A percentile compares a stretch with the other conserved stretches of the same genome.
Conservation (phyloP, 2,329 filamentous ascomycete genomes). For the Sclerotiophoma versabilis region DNA sequence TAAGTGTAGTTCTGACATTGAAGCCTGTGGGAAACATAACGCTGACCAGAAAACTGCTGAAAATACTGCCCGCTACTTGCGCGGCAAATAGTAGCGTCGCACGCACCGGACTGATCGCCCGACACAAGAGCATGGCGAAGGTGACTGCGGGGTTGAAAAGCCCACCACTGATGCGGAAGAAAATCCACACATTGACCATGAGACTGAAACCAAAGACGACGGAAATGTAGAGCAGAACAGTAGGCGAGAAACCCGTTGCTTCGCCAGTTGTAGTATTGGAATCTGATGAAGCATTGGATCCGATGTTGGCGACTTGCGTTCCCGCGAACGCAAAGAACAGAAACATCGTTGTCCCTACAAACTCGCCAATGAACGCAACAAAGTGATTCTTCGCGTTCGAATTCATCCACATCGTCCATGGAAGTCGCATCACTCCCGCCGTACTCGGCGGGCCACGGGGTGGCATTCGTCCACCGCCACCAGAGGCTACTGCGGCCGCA, state of each 20-base stretch:
- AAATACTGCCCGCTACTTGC: conserved; percentile 56
- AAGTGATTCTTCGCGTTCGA: conserved; percentile 49
- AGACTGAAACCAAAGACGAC: conserved; percentile 47
- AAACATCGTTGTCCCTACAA: conserved; percentile 55
- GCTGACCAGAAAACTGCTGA: conserved; percentile 54
- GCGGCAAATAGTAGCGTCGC: conserved; percentile 53
- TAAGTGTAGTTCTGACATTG: conserved; percentile 56
- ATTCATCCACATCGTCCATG: conserved; percentile 49
- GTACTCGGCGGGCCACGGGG: conserved; percentile 34
- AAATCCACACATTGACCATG: conserved; percentile 52
- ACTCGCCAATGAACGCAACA: conserved; percentile 58
- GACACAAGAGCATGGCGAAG: conserved; percentile 46
- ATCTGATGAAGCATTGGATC: conserved; percentile 44
- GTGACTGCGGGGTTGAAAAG: conserved; percentile 45
- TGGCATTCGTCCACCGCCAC: conserved; percentile 24
- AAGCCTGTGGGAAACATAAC: conserved; percentile 56
- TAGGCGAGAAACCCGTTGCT: conserved; percentile 27
- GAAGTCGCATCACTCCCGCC: conserved; percentile 48
- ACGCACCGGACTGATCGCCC: conserved; percentile 52
- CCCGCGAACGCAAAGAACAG: conserved; percentile 55
- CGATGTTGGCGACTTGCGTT: conserved; percentile 57
- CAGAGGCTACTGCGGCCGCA: conserved; percentile 6
- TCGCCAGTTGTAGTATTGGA: conserved; percentile 51
- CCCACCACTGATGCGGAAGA: conserved; percentile 47
- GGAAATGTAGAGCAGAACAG: conserved; percentile 46